Conservation (phyloP, 1,284 basidiomycete genomes). For the Cutaneotrichosporon mucoides region DNA sequence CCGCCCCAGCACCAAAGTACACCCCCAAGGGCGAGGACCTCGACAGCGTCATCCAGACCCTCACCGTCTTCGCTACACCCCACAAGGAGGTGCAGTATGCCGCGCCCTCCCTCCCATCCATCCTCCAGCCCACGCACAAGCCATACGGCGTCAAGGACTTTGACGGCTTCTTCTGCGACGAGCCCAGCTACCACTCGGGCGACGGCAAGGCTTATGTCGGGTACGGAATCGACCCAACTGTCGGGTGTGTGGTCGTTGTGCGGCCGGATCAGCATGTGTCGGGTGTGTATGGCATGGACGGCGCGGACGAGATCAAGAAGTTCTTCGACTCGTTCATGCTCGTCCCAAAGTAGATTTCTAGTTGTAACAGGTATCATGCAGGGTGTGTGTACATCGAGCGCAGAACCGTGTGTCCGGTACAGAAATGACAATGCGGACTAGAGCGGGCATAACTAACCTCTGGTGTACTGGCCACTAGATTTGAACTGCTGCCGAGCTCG, state of each 20-base stretch:
- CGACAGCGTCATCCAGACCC: conserved; percentile 24
- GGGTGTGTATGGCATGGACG: conserved; percentile 16
- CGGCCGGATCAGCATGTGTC: conserved; percentile 44
- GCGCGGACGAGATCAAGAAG: background rate
- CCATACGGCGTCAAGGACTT: conserved; percentile 19
- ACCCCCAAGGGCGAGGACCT: conserved; percentile 36
- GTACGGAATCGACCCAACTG: conserved; percentile 41
- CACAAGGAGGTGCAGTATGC: conserved; percentile 18
- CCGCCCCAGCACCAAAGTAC: conserved; percentile 33
- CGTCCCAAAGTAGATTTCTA: background rate
- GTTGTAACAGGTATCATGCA: background rate
- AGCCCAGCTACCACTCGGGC: conserved; percentile 36
- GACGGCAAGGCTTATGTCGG: conserved; percentile 44
- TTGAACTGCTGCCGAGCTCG: no score
- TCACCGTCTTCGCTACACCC: conserved; percentile 20
- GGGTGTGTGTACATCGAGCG: no score
- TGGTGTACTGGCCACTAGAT: no score
- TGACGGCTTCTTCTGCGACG: conserved; percentile 35
- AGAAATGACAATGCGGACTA: no score
- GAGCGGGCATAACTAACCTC: no score
- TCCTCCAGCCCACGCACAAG: conserved; percentile 16
- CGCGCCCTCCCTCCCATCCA: conserved; percentile 9
- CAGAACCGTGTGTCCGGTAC: background rate
- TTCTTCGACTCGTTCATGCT: conserved; percentile 20
- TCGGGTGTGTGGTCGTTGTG: conserved; percentile 40